phyloP scores from a whole-genome alignment of 2,329 filamentous ascomycete genomes.

The Nothopassalora personata region DNA sequence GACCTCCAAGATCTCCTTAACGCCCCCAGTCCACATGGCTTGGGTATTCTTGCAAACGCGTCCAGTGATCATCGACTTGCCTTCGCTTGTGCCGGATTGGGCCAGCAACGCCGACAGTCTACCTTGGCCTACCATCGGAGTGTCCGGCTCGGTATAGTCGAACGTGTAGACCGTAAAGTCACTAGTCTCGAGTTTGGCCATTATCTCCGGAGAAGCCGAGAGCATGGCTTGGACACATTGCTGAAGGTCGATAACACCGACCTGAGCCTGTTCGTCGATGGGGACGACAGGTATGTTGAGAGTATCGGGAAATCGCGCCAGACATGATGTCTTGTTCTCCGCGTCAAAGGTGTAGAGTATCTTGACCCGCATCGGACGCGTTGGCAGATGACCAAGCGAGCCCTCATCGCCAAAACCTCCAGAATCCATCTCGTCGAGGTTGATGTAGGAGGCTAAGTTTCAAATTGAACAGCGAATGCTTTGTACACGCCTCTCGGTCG shows the following conservation, averaged over 20 bases:
- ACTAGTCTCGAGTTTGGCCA: constrained; percentile 59
- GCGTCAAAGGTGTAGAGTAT: constrained; percentile 94
- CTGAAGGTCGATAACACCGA: constrained; percentile 82
- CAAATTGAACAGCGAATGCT: constrained; percentile 8
- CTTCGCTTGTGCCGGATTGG: constrained; percentile 52
- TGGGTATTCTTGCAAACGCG: constrained; percentile 82
- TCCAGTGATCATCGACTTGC: constrained; percentile 74
- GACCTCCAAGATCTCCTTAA: constrained; percentile 86
- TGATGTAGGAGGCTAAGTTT: constrained; percentile 18
- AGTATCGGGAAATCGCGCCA: constrained; percentile 77
- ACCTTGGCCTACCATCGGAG: constrained; percentile 88
- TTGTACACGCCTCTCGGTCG: constrained; percentile 19
- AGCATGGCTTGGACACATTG: constrained; percentile 81
- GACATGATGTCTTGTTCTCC: constrained; percentile 79
- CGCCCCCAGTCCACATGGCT: constrained; percentile 75
- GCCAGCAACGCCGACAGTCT: constrained; percentile 82
- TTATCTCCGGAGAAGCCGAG: constrained; percentile 75
- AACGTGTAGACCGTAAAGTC: constrained; percentile 97
- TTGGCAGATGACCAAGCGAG: constrained; percentile 32
- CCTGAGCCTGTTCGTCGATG: constrained; percentile 71
- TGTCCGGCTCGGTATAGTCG: constrained; percentile 93
- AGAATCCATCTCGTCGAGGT: constrained; percentile 25
- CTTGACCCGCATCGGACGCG: constrained; percentile 64
- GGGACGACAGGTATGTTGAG: constrained; percentile 74
- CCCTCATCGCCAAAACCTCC: constrained; percentile 14